Percentiles rank a stretch among this genome's conserved stretches.
These are phyloP conservation scores for Thelonectria blattea DNA, from an alignment of 2,329 filamentous ascomycete species.

Conservation along the genomic window DNA sequence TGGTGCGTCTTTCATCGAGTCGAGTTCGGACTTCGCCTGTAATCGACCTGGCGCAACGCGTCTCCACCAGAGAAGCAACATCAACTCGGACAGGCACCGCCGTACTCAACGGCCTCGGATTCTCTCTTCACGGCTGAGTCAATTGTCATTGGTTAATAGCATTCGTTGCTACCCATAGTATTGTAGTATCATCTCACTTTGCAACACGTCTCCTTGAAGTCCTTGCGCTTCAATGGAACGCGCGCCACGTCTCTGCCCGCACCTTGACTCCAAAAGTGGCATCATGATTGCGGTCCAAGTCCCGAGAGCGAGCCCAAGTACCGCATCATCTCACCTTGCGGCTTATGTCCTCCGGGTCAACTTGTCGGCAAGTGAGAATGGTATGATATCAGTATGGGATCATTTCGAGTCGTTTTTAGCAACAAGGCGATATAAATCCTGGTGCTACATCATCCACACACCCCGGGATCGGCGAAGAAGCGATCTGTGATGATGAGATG, in stretches of 20 bases:
- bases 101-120: conserved; percentile 1
- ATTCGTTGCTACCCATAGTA: neutral
- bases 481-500: neutral
- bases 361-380: conserved; percentile 6
- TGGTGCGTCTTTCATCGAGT: neutral
- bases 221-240: neutral
- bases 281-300: conserved; percentile 10
- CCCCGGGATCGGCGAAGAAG: conserved; percentile 12
- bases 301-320: conserved; percentile 5
- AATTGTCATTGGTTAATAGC: conserved; percentile 7
- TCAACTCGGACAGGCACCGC: neutral
- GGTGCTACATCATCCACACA: conserved; percentile 11
- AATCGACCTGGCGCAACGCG: neutral
- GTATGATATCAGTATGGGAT: conserved; percentile 21
- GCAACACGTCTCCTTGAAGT: neutral
- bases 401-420: conserved; percentile 12
- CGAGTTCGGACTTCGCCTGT: conserved; percentile 17
- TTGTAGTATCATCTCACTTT: neutral
- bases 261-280: conserved; percentile 4
- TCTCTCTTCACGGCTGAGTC: neutral
- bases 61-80: conserved; percentile 14
- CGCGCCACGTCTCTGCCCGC: neutral
- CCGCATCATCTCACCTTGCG: conserved; percentile 2
- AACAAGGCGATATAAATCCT: conserved; percentile 9
- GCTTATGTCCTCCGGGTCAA: conserved; percentile 4